Percentiles rank a stretch among this genome's conserved stretches.
Evolutionary conservation across 768 basidiomycete species (phyloP).

Genomic region (Russula sp.): DNA sequence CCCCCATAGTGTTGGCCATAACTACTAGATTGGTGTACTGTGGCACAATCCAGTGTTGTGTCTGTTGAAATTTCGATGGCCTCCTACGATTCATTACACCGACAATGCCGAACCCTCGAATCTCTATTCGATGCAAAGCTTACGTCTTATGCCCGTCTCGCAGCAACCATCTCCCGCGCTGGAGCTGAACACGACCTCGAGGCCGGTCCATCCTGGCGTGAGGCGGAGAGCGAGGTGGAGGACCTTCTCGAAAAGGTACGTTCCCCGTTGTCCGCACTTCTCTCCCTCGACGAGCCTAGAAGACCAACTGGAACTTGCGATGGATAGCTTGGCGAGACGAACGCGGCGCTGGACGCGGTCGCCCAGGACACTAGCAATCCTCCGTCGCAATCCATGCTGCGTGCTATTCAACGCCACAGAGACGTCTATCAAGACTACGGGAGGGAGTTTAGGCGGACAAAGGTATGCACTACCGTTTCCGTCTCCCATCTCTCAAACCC

Average conservation of each 20-base stretch:
- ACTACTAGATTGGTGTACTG: not conserved
- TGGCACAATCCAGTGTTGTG: not conserved
- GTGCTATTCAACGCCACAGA: constrained; percentile 84
- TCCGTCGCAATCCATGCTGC: constrained; percentile 77
- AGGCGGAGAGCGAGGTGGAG: constrained; percentile 81
- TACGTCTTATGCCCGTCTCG: constrained; percentile 84
- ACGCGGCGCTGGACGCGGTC: constrained; percentile 67
- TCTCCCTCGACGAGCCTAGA: constrained; percentile 2
- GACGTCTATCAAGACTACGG: constrained; percentile 87
- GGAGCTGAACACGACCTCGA: constrained; percentile 47
- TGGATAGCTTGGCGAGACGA: constrained; percentile 75
- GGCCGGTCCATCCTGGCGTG: constrained; percentile 66
- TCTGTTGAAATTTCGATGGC: constrained; percentile 42
- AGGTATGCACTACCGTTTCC: constrained; percentile 41
- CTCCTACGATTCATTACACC: constrained; percentile 81
- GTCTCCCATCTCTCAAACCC: not conserved
- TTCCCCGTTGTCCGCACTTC: not conserved
- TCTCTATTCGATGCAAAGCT: constrained; percentile 89
- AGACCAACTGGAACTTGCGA: constrained; percentile 22
- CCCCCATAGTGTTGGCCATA: not conserved
- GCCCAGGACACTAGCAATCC: constrained; percentile 61
- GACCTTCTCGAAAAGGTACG: constrained; percentile 80
- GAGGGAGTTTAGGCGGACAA: constrained; percentile 80
- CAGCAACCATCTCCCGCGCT: constrained; percentile 52
- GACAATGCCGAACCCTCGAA: constrained; percentile 91